Evolutionary conservation across 768 basidiomycete genomes (phyloP).

Genomic region (Crucibulum laeve): DNA sequence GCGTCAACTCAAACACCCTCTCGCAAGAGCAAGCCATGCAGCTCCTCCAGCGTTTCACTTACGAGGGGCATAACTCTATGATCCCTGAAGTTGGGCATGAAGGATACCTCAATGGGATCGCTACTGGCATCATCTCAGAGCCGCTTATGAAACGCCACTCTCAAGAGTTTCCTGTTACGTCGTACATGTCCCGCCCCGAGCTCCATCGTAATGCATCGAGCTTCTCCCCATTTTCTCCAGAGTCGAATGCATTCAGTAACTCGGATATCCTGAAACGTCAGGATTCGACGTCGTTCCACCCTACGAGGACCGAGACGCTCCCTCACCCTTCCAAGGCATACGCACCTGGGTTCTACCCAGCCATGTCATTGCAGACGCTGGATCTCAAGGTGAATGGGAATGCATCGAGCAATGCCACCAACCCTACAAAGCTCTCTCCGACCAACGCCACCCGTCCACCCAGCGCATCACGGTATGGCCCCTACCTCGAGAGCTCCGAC

Average conservation of each 20-base stretch:
- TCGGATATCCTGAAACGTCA: slow-evolving; percentile 16
- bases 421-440: slow-evolving; percentile 30
- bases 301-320: slow-evolving; percentile 29
- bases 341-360: slow-evolving; percentile 43
- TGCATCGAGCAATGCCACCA: slow-evolving; percentile 14
- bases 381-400: slow-evolving; percentile 28
- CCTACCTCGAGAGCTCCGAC: slow-evolving; percentile 39
- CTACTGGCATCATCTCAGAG: too few species aligned
- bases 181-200: slow-evolving; percentile 25
- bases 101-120: too few species aligned
- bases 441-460: slow-evolving; percentile 39
- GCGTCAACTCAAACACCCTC: slow-evolving; percentile 26
- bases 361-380: slow-evolving; percentile 21
- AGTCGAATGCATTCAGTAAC: slow-evolving; percentile 44
- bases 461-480: slow-evolving; percentile 39
- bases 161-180: slow-evolving; percentile 12
- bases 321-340: slow-evolving; percentile 47
- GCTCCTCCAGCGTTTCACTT: slow-evolving; percentile 53
- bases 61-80: slow-evolving; percentile 15
- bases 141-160: too few species aligned
- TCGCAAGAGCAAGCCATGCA: slow-evolving; percentile 62
- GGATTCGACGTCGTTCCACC: slow-evolving; percentile 27
- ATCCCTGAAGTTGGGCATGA: too few species aligned
- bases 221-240: slow-evolving; percentile 81
- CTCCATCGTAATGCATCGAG: slow-evolving; percentile 30